A percentile compares a stretch with the other conserved stretches of the same genome.
Evolutionary conservation across 306 rosid genomes (phyloP).

Genomic region (Begonia fuchsioides): DNA sequence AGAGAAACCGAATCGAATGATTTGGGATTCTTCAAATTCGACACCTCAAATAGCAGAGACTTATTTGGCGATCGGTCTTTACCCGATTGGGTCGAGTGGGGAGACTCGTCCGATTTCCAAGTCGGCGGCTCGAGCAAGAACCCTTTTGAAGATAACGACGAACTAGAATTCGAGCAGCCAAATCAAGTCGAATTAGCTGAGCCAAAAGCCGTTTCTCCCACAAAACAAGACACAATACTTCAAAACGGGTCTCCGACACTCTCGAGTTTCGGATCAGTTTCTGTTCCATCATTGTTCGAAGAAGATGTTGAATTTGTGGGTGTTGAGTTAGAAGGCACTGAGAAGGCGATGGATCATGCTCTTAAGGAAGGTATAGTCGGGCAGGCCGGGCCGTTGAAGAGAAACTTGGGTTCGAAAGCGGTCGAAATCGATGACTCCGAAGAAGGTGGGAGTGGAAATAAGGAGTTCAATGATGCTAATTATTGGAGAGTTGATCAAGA

Average conservation of each 20-base stretch:
- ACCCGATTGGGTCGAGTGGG: conserved; percentile 92
- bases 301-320: conserved; percentile 98
- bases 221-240: conserved; percentile 31
- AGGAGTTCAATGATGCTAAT: conserved; percentile 91
- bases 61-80: conserved; percentile 58
- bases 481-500: conserved; percentile 99
- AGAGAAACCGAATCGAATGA: conserved; percentile 31
- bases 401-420: conserved; percentile 37
- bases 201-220: conserved; percentile 24
- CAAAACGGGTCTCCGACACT: conserved; percentile 54
- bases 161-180: conserved; percentile 19
- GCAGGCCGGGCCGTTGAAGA: conserved; percentile 94
- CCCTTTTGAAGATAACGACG: conserved; percentile 65
- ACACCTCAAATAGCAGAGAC: conserved; percentile 52
- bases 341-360: conserved; percentile 97
- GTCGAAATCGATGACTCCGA: conserved; percentile 59
- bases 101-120: conserved; percentile 62
- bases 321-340: conserved; percentile 85
- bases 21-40: conserved; percentile 74
- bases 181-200: conserved; percentile 26
- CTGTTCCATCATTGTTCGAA: conserved; percentile 81
- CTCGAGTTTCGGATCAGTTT: conserved; percentile 28
- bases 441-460: conserved; percentile 52
- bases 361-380: conserved; percentile 97
- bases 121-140: conserved; percentile 54